Evolutionary conservation across 768 basidiomycete genomes (phyloP).

Genomic region (Peribolospora baueri): DNA sequence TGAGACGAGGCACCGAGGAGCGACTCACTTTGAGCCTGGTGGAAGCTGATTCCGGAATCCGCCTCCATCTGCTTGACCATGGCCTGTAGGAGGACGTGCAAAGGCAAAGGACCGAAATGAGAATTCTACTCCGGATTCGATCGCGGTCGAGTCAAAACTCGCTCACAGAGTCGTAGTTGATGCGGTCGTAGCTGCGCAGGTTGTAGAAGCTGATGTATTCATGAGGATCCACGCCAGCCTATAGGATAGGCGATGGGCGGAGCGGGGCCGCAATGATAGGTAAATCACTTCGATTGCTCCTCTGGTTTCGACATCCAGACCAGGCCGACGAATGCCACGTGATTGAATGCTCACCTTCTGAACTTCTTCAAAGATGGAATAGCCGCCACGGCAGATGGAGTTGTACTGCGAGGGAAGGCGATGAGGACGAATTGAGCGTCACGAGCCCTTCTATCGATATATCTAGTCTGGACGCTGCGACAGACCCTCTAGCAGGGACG

Average conservation of each 20-base stretch:
- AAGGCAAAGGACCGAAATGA: conserved; percentile 3
- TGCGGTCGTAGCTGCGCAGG: conserved; percentile 68
- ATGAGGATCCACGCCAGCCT: conserved; percentile 10
- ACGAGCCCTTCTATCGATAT: too few relatives aligned
- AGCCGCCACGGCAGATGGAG: conserved; percentile 58
- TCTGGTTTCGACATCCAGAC: conserved; percentile 4
- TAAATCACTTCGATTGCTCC: not conserved
- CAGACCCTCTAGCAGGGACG: not conserved
- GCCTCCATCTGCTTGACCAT: conserved; percentile 47
- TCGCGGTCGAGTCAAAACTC: conserved; percentile 26
- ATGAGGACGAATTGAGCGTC: too few relatives aligned
- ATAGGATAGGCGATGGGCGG: too few relatives aligned
- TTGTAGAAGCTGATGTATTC: conserved; percentile 84
- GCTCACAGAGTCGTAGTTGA: conserved; percentile 26
- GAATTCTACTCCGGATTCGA: not conserved
- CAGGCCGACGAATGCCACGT: not conserved
- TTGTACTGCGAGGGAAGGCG: not conserved
- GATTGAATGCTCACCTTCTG: conserved; percentile 45
- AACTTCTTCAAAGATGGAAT: conserved; percentile 62
- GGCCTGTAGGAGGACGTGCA: too few relatives aligned
- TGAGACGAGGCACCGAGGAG: conserved; percentile 17
- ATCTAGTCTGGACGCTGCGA: too few relatives aligned
- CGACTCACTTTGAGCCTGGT: conserved; percentile 58
- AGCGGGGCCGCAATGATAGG: not conserved
- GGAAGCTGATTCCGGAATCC: conserved; percentile 51